Conservation (phyloP, 768 basidiomycete genomes). For the Dentipellis sp. region DNA sequence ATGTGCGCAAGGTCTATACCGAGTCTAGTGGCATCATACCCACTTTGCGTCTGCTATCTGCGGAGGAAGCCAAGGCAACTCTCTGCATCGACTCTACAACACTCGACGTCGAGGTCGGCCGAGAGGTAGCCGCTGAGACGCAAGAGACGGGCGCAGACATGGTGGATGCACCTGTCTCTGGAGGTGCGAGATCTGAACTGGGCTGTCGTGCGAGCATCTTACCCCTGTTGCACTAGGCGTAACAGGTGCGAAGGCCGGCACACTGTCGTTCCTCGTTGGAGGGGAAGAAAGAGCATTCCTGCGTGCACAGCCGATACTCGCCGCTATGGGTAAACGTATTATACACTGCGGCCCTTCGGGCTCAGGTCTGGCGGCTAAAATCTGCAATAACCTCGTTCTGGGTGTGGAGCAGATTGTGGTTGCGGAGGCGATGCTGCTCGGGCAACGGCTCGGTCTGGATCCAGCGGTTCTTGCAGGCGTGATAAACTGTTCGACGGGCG, state of each 20-base stretch:
- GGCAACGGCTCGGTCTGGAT: constrained; percentile 72
- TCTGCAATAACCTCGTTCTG: constrained; percentile 72
- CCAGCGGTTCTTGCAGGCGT: constrained; percentile 71
- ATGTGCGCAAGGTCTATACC: constrained; percentile 71
- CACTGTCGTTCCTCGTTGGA: constrained; percentile 88
- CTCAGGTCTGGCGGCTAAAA: constrained; percentile 79
- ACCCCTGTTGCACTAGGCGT: constrained; percentile 41
- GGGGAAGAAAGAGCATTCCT: constrained; percentile 53
- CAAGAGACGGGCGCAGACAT: constrained; percentile 53
- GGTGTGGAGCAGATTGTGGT: constrained; percentile 63
- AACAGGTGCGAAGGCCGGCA: constrained; percentile 78
- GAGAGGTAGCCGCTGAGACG: constrained; percentile 49
- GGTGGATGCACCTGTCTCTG: constrained; percentile 92
- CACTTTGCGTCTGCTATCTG: constrained; percentile 39
- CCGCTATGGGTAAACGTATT: constrained; percentile 71
- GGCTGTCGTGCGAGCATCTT: neutral
- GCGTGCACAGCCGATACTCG: constrained; percentile 48
- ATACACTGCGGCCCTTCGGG: constrained; percentile 81
- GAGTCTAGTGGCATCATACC: constrained; percentile 55
- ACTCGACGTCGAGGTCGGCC: constrained; percentile 70
- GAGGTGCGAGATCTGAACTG: constrained; percentile 42
- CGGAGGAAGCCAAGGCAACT: constrained; percentile 31
- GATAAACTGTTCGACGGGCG: constrained; percentile 78
- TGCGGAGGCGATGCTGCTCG: constrained; percentile 87
- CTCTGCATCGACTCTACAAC: constrained; percentile 89